Percentiles rank a stretch among this genome's conserved stretches.
Evolutionary conservation across 1,284 basidiomycete species (phyloP).

Genomic region (Mrakiaceae sp.): DNA sequence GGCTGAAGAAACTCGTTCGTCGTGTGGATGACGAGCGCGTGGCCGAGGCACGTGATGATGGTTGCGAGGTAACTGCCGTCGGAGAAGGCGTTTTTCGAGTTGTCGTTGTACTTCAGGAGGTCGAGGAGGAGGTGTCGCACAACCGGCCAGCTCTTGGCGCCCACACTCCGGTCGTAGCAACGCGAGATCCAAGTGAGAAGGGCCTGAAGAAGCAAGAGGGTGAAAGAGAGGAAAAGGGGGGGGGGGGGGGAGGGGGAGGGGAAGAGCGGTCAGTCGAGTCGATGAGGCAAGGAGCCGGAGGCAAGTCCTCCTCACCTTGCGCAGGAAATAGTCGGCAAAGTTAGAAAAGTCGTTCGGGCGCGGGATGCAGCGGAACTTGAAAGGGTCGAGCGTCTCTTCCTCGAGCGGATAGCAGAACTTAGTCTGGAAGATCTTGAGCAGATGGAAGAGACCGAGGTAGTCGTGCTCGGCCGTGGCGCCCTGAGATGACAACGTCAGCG

Average conservation of each 20-base stretch:
- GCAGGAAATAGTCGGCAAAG: slow-evolving; percentile 83
- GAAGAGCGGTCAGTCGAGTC: background rate
- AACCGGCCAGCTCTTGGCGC: slow-evolving; percentile 71
- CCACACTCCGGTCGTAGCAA: slow-evolving; percentile 57
- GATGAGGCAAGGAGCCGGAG: background rate
- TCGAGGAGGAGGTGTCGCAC: slow-evolving; percentile 87
- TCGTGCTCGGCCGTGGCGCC: slow-evolving; percentile 70
- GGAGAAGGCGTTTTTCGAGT: slow-evolving; percentile 77
- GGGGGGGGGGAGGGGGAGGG: background rate
- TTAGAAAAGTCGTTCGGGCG: slow-evolving; percentile 90
- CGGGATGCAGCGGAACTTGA: slow-evolving; percentile 73
- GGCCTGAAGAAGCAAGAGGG: slow-evolving; percentile 37
- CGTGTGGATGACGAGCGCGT: slow-evolving; percentile 58
- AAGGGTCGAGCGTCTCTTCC: slow-evolving; percentile 62
- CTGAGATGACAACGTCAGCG: slow-evolving; percentile 33
- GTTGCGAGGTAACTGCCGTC: slow-evolving; percentile 86
- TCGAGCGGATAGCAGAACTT: slow-evolving; percentile 82
- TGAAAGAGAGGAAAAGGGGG: background rate
- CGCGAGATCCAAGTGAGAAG: slow-evolving; percentile 71
- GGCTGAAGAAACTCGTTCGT: slow-evolving; percentile 53
- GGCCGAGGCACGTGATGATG: slow-evolving; percentile 70
- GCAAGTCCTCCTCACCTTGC: slow-evolving; percentile 50
- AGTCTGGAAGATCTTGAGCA: slow-evolving; percentile 85
- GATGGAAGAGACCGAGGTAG: slow-evolving; percentile 84
- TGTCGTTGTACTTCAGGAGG: slow-evolving; percentile 86